These are phyloP conservation scores for Saccharomycopsis vini DNA, from an alignment of 805 yeast species.

Conservation along the genomic window DNA sequence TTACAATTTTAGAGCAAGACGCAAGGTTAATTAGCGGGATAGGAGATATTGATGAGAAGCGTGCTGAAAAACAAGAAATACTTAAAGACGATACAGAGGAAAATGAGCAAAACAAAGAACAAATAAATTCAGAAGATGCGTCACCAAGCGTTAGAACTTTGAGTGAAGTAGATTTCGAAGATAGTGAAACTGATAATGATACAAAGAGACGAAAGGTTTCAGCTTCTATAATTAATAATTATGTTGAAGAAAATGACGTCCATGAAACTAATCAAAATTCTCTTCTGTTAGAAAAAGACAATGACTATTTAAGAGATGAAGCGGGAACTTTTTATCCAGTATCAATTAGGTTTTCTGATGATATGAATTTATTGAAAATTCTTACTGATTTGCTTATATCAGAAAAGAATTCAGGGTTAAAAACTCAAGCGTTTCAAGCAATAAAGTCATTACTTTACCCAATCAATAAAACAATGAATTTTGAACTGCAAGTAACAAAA, in stretches of 20 bases:
- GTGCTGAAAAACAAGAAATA: too few relatives aligned
- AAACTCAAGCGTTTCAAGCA: conserved; percentile 80
- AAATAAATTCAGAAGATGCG: background rate
- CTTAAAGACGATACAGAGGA: background rate
- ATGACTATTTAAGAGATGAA: background rate
- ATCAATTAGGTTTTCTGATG: background rate
- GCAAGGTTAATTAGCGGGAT: conserved; percentile 42
- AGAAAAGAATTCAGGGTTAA: conserved; percentile 62
- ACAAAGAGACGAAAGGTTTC: background rate
- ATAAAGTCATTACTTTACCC: conserved; percentile 65
- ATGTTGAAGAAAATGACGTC: background rate
- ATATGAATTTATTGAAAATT: conserved; percentile 37
- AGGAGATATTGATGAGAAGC: background rate
- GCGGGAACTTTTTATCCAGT: background rate
- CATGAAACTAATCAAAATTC: background rate
- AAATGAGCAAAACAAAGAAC: background rate
- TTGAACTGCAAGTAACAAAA: background rate
- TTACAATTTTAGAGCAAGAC: conserved; percentile 78
- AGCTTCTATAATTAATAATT: too few relatives aligned
- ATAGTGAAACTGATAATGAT: conserved; percentile 1
- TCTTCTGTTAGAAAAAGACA: background rate
- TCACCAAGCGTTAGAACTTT: background rate
- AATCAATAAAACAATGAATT: conserved; percentile 1
- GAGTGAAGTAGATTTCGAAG: background rate
- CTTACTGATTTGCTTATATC: conserved; percentile 51